A percentile compares a stretch with the other conserved stretches of the same genome.
These are phyloP conservation scores for Umbelopsis vinacea DNA, from an alignment of 192 early-diverging fungal species.

Conservation along the genomic window DNA sequence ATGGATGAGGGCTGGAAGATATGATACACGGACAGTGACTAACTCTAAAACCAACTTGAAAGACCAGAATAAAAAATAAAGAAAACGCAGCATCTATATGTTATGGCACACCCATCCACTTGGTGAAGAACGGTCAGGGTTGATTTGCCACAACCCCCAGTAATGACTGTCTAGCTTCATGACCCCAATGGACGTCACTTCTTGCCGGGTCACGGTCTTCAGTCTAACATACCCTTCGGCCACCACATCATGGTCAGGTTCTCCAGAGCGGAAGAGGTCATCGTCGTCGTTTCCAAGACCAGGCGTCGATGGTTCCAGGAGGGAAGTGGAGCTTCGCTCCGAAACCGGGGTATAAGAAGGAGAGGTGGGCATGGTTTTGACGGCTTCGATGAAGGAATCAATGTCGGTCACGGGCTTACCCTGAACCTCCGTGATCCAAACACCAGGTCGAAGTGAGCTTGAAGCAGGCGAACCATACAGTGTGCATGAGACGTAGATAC, in stretches of 20 bases:
- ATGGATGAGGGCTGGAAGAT: neutral
- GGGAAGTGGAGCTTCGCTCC: constrained; percentile 1
- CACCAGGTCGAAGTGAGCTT: constrained; percentile 54
- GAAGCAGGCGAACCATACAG: constrained; percentile 67
- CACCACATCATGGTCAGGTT: constrained; percentile 40
- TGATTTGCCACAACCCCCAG: constrained; percentile 69
- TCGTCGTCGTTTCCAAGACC: neutral
- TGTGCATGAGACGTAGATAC: constrained; percentile 55
- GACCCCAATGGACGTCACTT: constrained; percentile 63
- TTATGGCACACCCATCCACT: constrained; percentile 27
- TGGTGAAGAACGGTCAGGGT: constrained; percentile 8
- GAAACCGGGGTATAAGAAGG: constrained; percentile 40
- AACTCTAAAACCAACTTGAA: neutral
- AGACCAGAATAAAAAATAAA: neutral
- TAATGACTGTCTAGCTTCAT: constrained; percentile 74
- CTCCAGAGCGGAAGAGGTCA: constrained; percentile 5
- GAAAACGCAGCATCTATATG: neutral
- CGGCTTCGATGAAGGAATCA: constrained; percentile 62
- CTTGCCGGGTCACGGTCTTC: constrained; percentile 53
- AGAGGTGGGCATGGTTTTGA: constrained; percentile 47
- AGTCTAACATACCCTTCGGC: constrained; percentile 53
- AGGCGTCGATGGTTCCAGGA: neutral
- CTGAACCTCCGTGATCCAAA: constrained; percentile 72
- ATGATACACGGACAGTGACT: neutral
- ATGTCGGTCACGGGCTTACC: constrained; percentile 54